Evolutionary conservation across 306 rosid genomes (phyloP).

Genomic region (Gleditsia sinensis): DNA sequence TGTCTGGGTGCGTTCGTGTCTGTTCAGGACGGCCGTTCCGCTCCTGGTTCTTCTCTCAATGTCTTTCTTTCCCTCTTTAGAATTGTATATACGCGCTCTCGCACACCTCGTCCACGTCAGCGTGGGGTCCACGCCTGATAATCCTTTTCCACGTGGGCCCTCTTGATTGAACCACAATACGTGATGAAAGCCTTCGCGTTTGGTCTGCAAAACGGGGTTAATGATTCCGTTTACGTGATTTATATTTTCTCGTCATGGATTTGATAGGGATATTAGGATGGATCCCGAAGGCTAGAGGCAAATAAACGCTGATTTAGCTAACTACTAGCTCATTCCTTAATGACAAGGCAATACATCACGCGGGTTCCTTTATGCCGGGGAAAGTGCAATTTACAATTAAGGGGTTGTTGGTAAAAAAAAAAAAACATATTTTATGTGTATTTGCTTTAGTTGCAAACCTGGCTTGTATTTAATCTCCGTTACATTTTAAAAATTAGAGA

Average conservation of each 20-base stretch:
- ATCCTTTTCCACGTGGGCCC: slow-evolving; percentile 50
- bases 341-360: background rate
- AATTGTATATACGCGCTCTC: background rate
- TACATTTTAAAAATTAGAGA: background rate
- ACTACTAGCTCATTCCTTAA: background rate
- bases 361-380: background rate
- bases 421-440: background rate
- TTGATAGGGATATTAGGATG: background rate
- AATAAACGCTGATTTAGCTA: background rate
- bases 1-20: background rate
- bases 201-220: background rate
- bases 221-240: background rate
- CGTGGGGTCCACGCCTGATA: slow-evolving; percentile 47
- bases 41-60: slow-evolving; percentile 53
- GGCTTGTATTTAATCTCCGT: background rate
- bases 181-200: slow-evolving; percentile 40
- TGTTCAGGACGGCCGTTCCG: slow-evolving; percentile 62
- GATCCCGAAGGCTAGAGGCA: background rate
- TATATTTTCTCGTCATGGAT: background rate
- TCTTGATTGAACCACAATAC: slow-evolving; percentile 35
- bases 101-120: slow-evolving; percentile 42
- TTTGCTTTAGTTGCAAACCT: background rate
- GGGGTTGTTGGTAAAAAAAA: background rate
- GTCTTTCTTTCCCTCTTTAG: background rate
- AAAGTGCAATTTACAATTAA: background rate